A percentile compares a stretch with the other conserved stretches of the same genome.
These are phyloP conservation scores for Phialophora tarda DNA, from an alignment of 2,329 filamentous ascomycete species.

Conservation along the genomic window DNA sequence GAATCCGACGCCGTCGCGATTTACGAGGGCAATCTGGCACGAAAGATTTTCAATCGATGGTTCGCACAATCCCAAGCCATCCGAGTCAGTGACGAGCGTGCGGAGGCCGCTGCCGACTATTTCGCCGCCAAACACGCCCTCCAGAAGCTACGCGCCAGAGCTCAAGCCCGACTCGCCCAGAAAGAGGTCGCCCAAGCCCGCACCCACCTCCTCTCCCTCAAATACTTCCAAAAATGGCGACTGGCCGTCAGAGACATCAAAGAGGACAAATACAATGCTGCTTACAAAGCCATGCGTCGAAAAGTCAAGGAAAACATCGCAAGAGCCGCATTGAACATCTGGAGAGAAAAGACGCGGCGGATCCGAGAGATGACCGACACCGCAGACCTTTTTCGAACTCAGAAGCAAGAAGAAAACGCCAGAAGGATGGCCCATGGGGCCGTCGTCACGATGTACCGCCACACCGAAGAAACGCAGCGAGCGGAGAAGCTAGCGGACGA, in stretches of 20 bases:
- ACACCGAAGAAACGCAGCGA: constrained; percentile 23
- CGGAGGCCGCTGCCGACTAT: constrained; percentile 31
- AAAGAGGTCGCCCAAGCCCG: constrained; percentile 21
- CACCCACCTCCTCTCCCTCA: constrained; percentile 21
- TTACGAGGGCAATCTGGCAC: constrained; percentile 26
- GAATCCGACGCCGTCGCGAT: constrained; percentile 22
- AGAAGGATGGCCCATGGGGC: constrained; percentile 25
- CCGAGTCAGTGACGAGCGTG: constrained; percentile 24
- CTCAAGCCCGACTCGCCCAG: constrained; percentile 14
- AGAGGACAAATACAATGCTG: constrained; percentile 28
- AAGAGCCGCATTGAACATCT: constrained; percentile 26
- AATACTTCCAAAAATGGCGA: constrained; percentile 29
- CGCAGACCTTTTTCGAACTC: constrained; percentile 28
- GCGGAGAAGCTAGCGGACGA: constrained; percentile 18
- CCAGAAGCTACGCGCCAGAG: constrained; percentile 25
- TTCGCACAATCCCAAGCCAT: constrained; percentile 18
- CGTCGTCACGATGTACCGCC: constrained; percentile 31
- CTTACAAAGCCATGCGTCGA: constrained; percentile 33
- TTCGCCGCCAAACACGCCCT: constrained; percentile 31
- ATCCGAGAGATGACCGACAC: constrained; percentile 24
- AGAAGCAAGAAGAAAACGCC: constrained; percentile 26
- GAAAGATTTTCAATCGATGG: constrained; percentile 26
- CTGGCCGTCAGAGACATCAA: constrained; percentile 22
- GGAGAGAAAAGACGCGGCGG: constrained; percentile 25
- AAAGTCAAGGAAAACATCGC: constrained; percentile 34